Percentiles rank a stretch among this genome's conserved stretches.
Conservation (phyloP, 257 asterid species). For the Leptodermis oblonga region DNA sequence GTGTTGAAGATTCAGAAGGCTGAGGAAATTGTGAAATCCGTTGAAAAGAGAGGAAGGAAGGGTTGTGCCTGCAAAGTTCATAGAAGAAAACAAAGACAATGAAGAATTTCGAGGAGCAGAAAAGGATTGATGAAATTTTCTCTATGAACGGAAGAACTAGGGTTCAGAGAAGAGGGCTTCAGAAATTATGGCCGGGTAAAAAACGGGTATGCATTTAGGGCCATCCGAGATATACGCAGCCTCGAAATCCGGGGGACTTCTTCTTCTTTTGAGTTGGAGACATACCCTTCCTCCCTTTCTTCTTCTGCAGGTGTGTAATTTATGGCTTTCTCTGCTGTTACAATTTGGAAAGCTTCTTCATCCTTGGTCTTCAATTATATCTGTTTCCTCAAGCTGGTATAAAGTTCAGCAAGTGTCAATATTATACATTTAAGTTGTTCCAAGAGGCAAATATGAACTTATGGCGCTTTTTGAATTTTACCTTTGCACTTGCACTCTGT, state of each 20-base stretch:
- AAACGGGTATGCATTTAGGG: conserved; percentile 75
- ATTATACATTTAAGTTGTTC: background rate
- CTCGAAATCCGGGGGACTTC: conserved; percentile 27
- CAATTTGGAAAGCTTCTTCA: background rate
- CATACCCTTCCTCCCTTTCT: background rate
- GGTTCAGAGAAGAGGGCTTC: conserved; percentile 56
- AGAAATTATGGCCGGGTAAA: too few relatives aligned
- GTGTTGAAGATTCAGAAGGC: too few relatives aligned
- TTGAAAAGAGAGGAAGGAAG: conserved; percentile 52
- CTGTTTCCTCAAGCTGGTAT: background rate
- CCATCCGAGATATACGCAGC: conserved; percentile 62
- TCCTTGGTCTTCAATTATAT: background rate
- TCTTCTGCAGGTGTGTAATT: background rate
- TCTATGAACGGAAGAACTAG: conserved; percentile 30
- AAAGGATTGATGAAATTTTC: conserved; percentile 32
- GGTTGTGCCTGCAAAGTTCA: conserved; percentile 57
- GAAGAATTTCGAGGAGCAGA: conserved; percentile 29
- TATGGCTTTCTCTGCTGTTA: background rate
- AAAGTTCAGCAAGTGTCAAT: background rate
- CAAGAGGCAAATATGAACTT: background rate
- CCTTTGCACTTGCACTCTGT: background rate
- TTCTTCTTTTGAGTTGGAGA: background rate
- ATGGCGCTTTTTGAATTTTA: background rate
- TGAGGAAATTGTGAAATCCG: conserved; percentile 36
- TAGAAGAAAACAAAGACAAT: conserved; percentile 47